Base-by-base conservation (phyloP, 1,284 basidiomycete genomes). In the Apiotrichum sp. region DNA sequence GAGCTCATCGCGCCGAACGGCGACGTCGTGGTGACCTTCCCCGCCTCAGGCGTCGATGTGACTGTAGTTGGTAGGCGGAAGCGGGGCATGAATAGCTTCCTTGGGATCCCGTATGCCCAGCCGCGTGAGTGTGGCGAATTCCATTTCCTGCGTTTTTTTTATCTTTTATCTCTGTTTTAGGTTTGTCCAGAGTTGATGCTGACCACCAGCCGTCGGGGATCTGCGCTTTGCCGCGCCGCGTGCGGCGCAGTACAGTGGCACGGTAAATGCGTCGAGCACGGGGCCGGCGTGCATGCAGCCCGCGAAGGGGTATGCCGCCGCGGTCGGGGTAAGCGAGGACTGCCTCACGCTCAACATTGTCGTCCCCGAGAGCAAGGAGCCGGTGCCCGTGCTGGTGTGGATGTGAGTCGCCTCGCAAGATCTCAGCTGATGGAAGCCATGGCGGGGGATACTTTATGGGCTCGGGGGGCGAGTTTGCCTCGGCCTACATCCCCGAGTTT, bases 361-460 rank as follows among this genome's bases (percentile, higher is more conserved):
- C 11, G 40, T 22, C 40, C 11, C 40, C 40, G 11, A 41, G 40
- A 8, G n/a, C 14, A 14, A 6, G 40, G 40, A 16, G 10, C 14
- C 6, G 6, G 10, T 41, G 10, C 40, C 40, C 11, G 40, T 41
- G 14, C 8, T 41, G 10, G 40, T 41, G 10, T 41, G 9, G 11
- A 55, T 70, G 66, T 67, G 42, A 62, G 66, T 61, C 34, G 29
- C 34, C 22, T 22, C 22, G 2, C 4, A 8, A 43, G 42, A 16
- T 4, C 4, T 11, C n/a, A 31, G 32, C 46, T 47, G 11, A 47
- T 32, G 7, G 7, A 43, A 65, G 67, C 51, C 65, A 70, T 49
- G 76, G 75, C 4, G 77, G 78, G 3, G 64, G 61, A 8, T 72
- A 22, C 22, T 22, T 22, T 22, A 22, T 22, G 22, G 22, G 22